Base-by-base conservation (phyloP, 2,329 filamentous ascomycete species). In the Phialophora tarda region DNA sequence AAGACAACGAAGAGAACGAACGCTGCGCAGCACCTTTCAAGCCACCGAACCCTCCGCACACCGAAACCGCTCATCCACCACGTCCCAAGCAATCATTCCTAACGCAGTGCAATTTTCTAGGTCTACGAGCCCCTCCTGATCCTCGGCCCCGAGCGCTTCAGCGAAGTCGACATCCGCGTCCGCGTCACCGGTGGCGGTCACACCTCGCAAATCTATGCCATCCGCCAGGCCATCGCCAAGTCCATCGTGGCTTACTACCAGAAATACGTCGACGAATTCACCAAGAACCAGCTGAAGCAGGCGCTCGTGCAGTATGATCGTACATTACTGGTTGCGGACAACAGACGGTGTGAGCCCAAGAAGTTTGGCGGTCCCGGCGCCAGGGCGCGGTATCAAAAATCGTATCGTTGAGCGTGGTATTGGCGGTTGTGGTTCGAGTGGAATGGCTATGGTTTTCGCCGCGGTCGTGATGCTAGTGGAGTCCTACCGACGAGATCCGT, bases 181-280 rank as follows among this genome's bases (percentile, higher is more conserved):
- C 91, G 93, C 79, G 95, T 98, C 78, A 87, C 89, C 78, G 95
- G 95, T 82, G 95, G 95, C 91, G 95, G 94, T 86, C 94, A 98
- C 88, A 93, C 91, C 74, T 96, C 92, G 69, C 93, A 97, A 84
- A 88, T 97, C 84, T 97, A 98, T 85, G 95, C 95, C 82, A 92
- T 98, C 87, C 93, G 95, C 78, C 95, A 99, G 87, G 94, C 95
- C 78, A 98, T 99, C 81, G 89, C 93, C 86, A 99, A 98, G 89
- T 91, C 90, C 78, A 92, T 96, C 81, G 90, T 96, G 79, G 91
- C 93, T 83, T 97, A 97, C 91, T 98, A 97, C 91, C 94, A 97
- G 87, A 97, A 99, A 89, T 99, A 90, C 86, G 92, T 98, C 84
- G 95, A 99, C 81, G 95, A 99, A 91, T 93, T 98, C 91, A 92